phyloP scores from a whole-genome alignment of 495 filamentous ascomycete species.

The Hypoxylon fuscum region DNA sequence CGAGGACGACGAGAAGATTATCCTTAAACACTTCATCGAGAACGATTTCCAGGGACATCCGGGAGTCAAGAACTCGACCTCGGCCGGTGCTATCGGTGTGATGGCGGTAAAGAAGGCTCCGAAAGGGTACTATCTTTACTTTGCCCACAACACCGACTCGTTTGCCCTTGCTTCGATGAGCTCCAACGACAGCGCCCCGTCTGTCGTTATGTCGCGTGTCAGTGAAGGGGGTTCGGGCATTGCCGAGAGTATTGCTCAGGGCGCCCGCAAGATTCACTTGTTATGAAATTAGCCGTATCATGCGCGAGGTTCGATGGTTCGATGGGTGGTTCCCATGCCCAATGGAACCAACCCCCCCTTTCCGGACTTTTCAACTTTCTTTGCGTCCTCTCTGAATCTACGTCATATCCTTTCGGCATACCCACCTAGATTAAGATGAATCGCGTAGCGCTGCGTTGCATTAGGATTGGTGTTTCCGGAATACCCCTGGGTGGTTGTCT shows the following conservation, averaged over 20 bases:
- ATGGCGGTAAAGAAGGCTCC: constrained; percentile 82
- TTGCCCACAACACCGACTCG: constrained; percentile 92
- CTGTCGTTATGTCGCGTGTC: constrained; percentile 84
- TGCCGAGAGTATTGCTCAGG: constrained; percentile 54
- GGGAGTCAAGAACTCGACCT: constrained; percentile 74
- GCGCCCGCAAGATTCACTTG: constrained; percentile 57
- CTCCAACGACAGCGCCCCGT: constrained; percentile 72
- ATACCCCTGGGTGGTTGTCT: constrained; percentile 12
- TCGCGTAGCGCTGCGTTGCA: constrained; percentile 7
- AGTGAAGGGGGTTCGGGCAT: constrained; percentile 44
- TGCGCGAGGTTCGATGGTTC: background rate
- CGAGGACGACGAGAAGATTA: constrained; percentile 73
- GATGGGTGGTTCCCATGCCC: background rate
- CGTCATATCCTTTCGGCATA: constrained; percentile 8
- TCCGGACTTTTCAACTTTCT: background rate
- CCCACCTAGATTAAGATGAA: constrained; percentile 24
- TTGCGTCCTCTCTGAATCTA: background rate
- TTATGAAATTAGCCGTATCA: constrained; percentile 35
- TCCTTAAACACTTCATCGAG: constrained; percentile 74
- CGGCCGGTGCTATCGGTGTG: constrained; percentile 81
- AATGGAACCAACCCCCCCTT: background rate
- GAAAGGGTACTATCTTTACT: constrained; percentile 78
- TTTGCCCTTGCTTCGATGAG: constrained; percentile 92
- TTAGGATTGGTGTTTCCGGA: constrained; percentile 10
- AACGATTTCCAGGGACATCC: constrained; percentile 87